phyloP scores from a whole-genome alignment of 2,329 filamentous ascomycete genomes.

The Paecilomyces variotii region DNA sequence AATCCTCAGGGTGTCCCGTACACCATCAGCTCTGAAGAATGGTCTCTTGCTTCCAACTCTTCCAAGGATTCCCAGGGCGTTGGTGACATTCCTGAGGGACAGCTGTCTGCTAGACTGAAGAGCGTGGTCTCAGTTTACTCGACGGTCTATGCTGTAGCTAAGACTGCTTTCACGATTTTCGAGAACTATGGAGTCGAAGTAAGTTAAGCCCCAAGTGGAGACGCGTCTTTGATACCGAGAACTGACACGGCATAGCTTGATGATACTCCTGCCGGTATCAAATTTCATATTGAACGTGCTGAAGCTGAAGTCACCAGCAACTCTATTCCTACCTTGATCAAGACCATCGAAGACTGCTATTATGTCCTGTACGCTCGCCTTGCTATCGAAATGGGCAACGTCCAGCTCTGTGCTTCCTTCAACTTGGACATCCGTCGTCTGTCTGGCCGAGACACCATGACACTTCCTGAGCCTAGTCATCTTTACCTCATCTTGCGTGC shows the following conservation, averaged over 20 bases:
- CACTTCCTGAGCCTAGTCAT: conserved; percentile 26
- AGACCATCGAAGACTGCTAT: conserved; percentile 28
- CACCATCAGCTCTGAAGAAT: conserved; percentile 22
- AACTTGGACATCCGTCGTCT: conserved; percentile 14
- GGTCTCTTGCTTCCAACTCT: conserved; percentile 14
- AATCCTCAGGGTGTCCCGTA: conserved; percentile 19
- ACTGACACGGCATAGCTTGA: conserved; percentile 20
- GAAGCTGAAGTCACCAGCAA: conserved; percentile 21
- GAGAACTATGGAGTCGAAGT: conserved; percentile 28
- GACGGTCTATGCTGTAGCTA: conserved; percentile 29
- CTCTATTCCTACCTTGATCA: conserved; percentile 21
- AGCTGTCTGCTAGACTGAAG: conserved; percentile 15
- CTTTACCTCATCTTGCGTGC: conserved; percentile 24
- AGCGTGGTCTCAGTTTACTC: conserved; percentile 22
- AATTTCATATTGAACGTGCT: conserved; percentile 21
- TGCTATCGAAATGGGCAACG: conserved; percentile 27
- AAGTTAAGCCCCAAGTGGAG: conserved; percentile 3
- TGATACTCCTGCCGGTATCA: conserved; percentile 17
- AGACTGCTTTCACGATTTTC: conserved; percentile 24
- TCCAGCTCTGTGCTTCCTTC: conserved; percentile 27
- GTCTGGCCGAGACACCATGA: conserved; percentile 9
- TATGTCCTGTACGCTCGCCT: conserved; percentile 29
- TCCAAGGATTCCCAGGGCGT: conserved; percentile 3
- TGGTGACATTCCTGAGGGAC: conserved; percentile 11
- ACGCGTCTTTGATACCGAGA: not conserved